phyloP scores from a whole-genome alignment of 108 stramenopile genomes.

The Aurantiochytrium sp. region DNA sequence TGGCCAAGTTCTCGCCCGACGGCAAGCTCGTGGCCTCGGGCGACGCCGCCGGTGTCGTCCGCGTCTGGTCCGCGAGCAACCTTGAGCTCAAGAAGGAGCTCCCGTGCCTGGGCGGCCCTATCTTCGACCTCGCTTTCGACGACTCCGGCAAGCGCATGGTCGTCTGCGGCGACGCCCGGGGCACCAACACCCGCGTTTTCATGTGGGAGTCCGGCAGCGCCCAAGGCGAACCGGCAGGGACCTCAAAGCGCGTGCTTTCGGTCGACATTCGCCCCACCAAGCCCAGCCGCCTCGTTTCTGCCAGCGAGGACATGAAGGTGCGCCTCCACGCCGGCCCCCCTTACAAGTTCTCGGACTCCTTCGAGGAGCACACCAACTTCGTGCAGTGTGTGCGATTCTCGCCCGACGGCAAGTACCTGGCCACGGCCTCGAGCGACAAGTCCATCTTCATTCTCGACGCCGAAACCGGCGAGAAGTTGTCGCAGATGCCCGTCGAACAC shows the following conservation, averaged over 20 bases:
- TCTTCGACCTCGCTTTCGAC: constrained; percentile 11
- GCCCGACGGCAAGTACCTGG: neutral
- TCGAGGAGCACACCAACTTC: constrained; percentile 14
- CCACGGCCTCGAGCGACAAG: constrained; percentile 1
- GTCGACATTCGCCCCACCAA: neutral
- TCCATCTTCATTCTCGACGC: constrained; percentile 12
- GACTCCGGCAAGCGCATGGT: constrained; percentile 14
- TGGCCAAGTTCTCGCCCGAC: constrained; percentile 19
- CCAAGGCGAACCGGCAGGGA: neutral
- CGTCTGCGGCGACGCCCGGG: constrained; percentile 18
- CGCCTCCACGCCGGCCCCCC: neutral
- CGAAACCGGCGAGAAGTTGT: neutral
- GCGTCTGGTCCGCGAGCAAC: neutral
- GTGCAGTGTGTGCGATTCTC: constrained; percentile 6
- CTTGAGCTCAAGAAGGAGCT: neutral
- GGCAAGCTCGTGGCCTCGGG: neutral
- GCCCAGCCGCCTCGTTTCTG: neutral
- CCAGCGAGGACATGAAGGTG: constrained; percentile 1
- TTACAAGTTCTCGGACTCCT: neutral
- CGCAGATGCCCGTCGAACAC: neutral
- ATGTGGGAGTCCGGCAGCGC: constrained; percentile 20
- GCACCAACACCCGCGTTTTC: neutral
- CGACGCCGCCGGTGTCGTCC: neutral
- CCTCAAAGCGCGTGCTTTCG: neutral
- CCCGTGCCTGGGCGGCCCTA: neutral